These are phyloP conservation scores for Areca catechu DNA, from an alignment of 176 grass and related monocot species.

Conservation along the genomic window DNA sequence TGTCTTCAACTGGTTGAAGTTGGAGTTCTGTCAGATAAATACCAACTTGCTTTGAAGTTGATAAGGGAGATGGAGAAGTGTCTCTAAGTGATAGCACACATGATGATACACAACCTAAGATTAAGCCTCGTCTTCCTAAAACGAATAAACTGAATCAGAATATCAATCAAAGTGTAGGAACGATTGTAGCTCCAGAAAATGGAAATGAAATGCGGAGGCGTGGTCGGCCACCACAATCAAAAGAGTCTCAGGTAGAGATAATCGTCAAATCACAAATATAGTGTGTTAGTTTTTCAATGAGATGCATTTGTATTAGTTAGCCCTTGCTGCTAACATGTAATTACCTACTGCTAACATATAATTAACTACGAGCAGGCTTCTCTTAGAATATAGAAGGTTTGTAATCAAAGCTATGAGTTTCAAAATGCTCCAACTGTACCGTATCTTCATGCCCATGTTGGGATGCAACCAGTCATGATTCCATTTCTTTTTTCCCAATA, in stretches of 20 bases:
- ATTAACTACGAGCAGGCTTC: constrained; percentile 18
- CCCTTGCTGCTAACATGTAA: background rate
- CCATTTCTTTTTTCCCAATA: background rate
- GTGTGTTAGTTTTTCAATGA: too few species aligned
- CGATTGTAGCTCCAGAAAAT: constrained; percentile 25
- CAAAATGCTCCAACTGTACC: constrained; percentile 19
- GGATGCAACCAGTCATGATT: background rate
- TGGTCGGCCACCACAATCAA: constrained; percentile 22
- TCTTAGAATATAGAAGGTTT: constrained; percentile 17
- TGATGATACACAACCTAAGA: constrained; percentile 93
- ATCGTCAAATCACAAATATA: constrained; percentile 3
- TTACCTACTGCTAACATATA: constrained; percentile 10
- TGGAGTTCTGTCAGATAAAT: constrained; percentile 84
- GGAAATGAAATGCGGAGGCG: constrained; percentile 31
- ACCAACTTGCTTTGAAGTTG: constrained; percentile 80
- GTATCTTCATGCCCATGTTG: constrained; percentile 13
- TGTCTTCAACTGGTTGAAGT: constrained; percentile 90
- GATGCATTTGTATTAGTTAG: too few species aligned
- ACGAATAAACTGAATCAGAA: constrained; percentile 41
- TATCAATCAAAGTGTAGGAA: constrained; percentile 40
- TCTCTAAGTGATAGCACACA: constrained; percentile 68
- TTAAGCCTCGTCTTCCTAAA: constrained; percentile 70
- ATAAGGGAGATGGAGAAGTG: constrained; percentile 79
- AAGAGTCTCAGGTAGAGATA: constrained; percentile 42
- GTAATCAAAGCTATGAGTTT: constrained; percentile 16